Conservation (phyloP, 768 basidiomycete genomes). For the Tricholoma terreum region DNA sequence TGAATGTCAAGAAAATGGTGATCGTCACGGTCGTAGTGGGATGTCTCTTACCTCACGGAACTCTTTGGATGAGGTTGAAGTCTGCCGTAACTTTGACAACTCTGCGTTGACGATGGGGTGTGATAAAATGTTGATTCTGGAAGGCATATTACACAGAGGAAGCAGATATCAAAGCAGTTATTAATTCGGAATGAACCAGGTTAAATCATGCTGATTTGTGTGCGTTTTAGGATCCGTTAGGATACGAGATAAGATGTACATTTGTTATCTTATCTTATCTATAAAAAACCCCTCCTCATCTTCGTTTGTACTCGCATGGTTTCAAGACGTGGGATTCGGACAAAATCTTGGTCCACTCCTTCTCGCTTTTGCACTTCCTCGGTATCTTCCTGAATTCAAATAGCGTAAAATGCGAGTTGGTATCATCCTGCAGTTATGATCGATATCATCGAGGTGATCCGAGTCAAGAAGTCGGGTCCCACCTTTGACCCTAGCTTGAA, state of each 20-base stretch:
- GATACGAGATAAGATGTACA: conserved; percentile 6
- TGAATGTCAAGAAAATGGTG: neutral
- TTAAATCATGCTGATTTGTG: neutral
- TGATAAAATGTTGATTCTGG: conserved; percentile 48
- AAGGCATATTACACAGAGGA: conserved; percentile 21
- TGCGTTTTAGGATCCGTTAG: neutral
- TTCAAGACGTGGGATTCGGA: conserved; percentile 61
- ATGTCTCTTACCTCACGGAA: conserved; percentile 63
- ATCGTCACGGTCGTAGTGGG: neutral
- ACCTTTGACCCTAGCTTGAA: conserved; percentile 75
- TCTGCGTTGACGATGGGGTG: conserved; percentile 76
- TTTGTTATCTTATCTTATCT: conserved; percentile 10
- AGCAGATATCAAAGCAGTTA: neutral
- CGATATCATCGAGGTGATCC: neutral
- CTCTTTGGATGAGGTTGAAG: conserved; percentile 61
- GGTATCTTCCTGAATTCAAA: conserved; percentile 74
- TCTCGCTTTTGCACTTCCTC: conserved; percentile 43
- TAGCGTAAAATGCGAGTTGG: conserved; percentile 81
- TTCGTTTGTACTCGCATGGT: conserved; percentile 90
- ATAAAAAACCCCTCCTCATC: conserved; percentile 47
- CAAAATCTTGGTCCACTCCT: conserved; percentile 59
- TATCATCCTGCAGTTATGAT: conserved; percentile 54
- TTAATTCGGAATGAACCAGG: conserved; percentile 2
- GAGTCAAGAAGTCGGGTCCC: conserved; percentile 8
- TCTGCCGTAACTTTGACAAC: conserved; percentile 65